Evolutionary conservation across 2,329 filamentous ascomycete genomes (phyloP), one percentile per base, ranked within the genome.

Genomic region (Colletotrichum phormii): DNA sequence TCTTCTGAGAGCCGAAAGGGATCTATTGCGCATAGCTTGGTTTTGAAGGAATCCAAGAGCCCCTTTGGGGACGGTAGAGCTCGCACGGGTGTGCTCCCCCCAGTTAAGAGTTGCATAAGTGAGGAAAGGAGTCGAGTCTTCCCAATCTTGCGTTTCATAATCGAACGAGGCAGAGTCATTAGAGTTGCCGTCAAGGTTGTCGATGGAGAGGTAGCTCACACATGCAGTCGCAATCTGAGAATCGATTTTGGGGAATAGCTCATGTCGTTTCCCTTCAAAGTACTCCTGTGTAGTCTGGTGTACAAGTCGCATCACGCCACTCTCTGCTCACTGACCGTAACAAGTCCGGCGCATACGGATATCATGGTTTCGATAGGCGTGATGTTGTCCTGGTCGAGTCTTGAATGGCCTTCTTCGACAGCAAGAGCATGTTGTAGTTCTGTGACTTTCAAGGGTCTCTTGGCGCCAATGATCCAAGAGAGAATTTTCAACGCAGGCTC

Each of bases 161-260:
- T n/a, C n/a, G n/a, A n/a, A n/a, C n/a, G n/a, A n/a, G n/a, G n/a
- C n/a, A n/a, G n/a, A n/a, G n/a, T n/a, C n/a, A n/a, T n/a, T n/a
- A n/a, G n/a, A n/a, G n/a, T n/a, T n/a, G n/a, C n/a, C n/a, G n/a
- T n/a, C n/a, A n/a, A n/a, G n/a, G n/a, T n/a, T n/a, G n/a, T n/a
- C n/a, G n/a, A n/a, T n/a, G 0, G 18, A n/a, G 1, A 49, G 42
- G 1, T 49, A 49, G 3, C 3, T 3, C 2, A 4, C 3, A 3
- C 15, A 49, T n/a, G 18, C 4, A 0, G 0, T 49, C 7, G 18
- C 18, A 1, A 49, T n/a, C 3, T 9, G 15, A 3, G 42, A 4
- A 1, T 49, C 18, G 8, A n/a, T 8, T 4, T n/a, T 15, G 1
- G 42, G 15, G 42, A 49, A 49, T 0, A 49, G 1, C 1, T 9